These are phyloP conservation scores for Blastocystis sp. DNA, from an alignment of 352 stramenopile species.

Conservation along the genomic window DNA sequence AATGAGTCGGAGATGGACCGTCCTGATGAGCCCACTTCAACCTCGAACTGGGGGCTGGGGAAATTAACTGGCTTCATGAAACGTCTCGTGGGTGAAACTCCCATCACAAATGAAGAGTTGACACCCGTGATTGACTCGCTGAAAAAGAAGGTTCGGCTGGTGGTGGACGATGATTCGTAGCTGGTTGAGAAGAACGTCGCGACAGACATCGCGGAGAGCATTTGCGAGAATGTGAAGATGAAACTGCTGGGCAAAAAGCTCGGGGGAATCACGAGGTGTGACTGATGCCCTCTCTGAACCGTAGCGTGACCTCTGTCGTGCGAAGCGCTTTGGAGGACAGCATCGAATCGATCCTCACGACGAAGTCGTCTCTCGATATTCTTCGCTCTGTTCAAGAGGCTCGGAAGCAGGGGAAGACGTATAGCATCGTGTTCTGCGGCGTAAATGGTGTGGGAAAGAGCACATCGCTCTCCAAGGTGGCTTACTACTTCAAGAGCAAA, in stretches of 20 bases:
- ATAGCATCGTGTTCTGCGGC: conserved; percentile 94
- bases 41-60: conserved; percentile 22
- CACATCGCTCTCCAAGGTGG: conserved; percentile 95
- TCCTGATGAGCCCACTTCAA: neutral
- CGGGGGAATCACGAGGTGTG: conserved; percentile 77
- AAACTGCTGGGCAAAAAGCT: conserved; percentile 88
- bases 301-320: conserved; percentile 79
- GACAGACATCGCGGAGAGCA: conserved; percentile 83
- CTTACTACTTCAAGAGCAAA: conserved; percentile 96
- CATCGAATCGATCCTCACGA: conserved; percentile 85
- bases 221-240: conserved; percentile 85
- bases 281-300: conserved; percentile 55
- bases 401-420: conserved; percentile 73
- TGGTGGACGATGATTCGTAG: conserved; percentile 62
- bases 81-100: conserved; percentile 79
- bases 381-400: conserved; percentile 77
- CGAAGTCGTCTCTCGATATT: conserved; percentile 87
- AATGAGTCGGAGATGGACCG: conserved; percentile 58
- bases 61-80: conserved; percentile 74
- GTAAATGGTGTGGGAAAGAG: conserved; percentile 98
- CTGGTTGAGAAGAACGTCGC: conserved; percentile 95
- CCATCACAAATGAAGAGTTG: conserved; percentile 84
- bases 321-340: conserved; percentile 85
- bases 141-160: conserved; percentile 74
- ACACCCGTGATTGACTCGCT: conserved; percentile 83